These are phyloP conservation scores for Pseudogymnoascus sp. DNA, from an alignment of 2,329 filamentous ascomycete species.

Conservation along the genomic window DNA sequence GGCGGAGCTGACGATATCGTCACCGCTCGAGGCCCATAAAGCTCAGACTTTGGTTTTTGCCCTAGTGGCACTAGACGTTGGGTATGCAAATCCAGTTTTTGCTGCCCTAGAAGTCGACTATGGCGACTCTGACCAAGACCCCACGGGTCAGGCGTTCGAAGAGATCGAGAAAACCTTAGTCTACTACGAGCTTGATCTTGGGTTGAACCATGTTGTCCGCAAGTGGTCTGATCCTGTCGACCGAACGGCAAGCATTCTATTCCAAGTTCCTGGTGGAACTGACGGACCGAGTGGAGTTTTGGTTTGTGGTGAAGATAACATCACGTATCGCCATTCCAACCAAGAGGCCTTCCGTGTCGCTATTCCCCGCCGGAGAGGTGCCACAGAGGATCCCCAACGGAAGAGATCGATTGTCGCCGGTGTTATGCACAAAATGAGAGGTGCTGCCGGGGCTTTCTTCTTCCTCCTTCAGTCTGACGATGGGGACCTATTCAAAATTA, in stretches of 20 bases:
- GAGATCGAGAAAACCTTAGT: constrained; percentile 85
- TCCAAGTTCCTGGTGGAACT: constrained; percentile 88
- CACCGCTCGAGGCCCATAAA: constrained; percentile 91
- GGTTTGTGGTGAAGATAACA: constrained; percentile 87
- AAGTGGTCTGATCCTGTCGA: constrained; percentile 96
- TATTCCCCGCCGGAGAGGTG: constrained; percentile 77
- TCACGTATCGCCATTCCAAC: constrained; percentile 96
- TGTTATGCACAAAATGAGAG: constrained; percentile 95
- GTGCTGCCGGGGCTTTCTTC: constrained; percentile 79
- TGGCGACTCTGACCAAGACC: constrained; percentile 82
- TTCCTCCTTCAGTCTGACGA: constrained; percentile 94
- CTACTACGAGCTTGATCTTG: constrained; percentile 95
- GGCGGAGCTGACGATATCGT: constrained; percentile 92
- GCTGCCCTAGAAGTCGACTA: constrained; percentile 93
- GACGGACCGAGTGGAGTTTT: constrained; percentile 93
- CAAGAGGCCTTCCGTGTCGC: constrained; percentile 82
- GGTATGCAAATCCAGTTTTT: constrained; percentile 95
- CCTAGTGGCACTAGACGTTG: constrained; percentile 82
- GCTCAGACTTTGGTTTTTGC: constrained; percentile 84
- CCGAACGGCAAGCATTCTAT: constrained; percentile 77
- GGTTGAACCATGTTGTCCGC: constrained; percentile 91
- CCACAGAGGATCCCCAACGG: constrained; percentile 84
- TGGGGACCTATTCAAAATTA: constrained; percentile 96
- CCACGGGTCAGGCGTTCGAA: constrained; percentile 71
- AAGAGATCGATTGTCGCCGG: constrained; percentile 83